Base-by-base conservation (phyloP, 2,329 filamentous ascomycete species). In the Pseudocercospora cruenta region DNA sequence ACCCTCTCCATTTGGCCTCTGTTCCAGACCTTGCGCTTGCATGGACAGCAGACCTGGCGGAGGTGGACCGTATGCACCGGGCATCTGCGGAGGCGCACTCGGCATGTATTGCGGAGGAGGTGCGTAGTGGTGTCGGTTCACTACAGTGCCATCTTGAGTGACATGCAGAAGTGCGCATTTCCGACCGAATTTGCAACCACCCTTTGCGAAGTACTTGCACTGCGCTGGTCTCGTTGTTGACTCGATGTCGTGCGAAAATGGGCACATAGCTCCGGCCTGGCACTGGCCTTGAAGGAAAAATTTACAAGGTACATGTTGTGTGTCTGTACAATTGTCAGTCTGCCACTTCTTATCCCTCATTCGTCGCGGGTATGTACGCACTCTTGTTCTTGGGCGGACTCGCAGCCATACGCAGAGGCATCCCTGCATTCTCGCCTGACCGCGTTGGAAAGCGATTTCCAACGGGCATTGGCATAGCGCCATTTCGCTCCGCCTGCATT, bases 151-250 rank as follows among this genome's bases (percentile, higher is more conserved):
- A 80, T 98, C 94, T 72, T 94, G 93, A 58, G 97, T 89, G 75
- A 98, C 91, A 80, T 99, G 95, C 71, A 96, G 92, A 77, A 98
- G 92, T 76, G 94, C 94, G 84, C 95, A 99, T 81, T 98, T 98
- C 70, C 93, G 91, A 69, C 95, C 95, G 79, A 98, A 99, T 80
- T 98, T 98, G 88, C 95, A 99, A 81, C 97, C 97, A 72, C 95
- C 95, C 93, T 98, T 99, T 77, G 94, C 91, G 79, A 98, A 99
- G 82, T 98, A 99, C 82, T 98, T 99, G 89, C 95, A 99, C 12
- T 88, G 88, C 71, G 96, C 89, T 68, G 91, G 94, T 78, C 97
- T 93, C 60, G 91, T 87, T 47, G 93, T 88, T 31, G 89, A 87
- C 77, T 95, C 92, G 70, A 95, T 89, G 70, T 96, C 94, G 82